Conservation (phyloP, 768 basidiomycete species). For the Mycena maculata region DNA sequence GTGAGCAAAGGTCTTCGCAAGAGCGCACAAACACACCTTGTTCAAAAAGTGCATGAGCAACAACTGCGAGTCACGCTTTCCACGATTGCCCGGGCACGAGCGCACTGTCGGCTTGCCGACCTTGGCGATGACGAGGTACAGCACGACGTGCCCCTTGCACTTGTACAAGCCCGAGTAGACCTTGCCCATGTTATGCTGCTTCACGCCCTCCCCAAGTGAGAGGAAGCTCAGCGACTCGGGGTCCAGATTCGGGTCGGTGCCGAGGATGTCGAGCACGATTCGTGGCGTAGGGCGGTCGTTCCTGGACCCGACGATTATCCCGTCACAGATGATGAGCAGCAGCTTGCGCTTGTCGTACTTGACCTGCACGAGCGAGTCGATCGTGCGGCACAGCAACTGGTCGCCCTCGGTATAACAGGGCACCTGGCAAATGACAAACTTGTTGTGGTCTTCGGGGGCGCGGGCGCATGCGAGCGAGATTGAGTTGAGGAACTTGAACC, state of each 20-base stretch:
- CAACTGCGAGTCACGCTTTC: constrained; percentile 98
- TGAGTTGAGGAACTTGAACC: constrained; percentile 95
- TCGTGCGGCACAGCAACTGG: constrained; percentile 83
- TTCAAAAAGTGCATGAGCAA: constrained; percentile 97
- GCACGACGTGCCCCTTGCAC: constrained; percentile 93
- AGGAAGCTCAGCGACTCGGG: constrained; percentile 95
- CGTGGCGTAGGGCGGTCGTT: constrained; percentile 97
- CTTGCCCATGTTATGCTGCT: constrained; percentile 98
- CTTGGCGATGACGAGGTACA: constrained; percentile 94
- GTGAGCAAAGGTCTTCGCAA: constrained; percentile 6
- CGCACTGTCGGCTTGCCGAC: constrained; percentile 95
- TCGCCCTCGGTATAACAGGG: constrained; percentile 99
- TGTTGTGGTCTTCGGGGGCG: constrained; percentile 94
- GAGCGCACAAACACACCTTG: constrained; percentile 65
- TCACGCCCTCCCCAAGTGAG: constrained; percentile 92
- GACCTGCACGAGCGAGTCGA: constrained; percentile 93
- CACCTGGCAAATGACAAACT: constrained; percentile 97
- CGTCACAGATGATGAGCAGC: constrained; percentile 93
- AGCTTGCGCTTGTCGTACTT: constrained; percentile 99
- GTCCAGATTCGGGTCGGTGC: constrained; percentile 90
- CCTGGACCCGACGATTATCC: constrained; percentile 97
- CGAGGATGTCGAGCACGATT: constrained; percentile 97
- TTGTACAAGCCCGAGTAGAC: constrained; percentile 97
- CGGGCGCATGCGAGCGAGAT: constrained; percentile 84
- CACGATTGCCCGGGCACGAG: constrained; percentile 93